Percentiles rank a stretch among this genome's conserved stretches.
These are phyloP conservation scores for Solanum boliviense DNA, from an alignment of 257 asterid genomes.

Conservation along the genomic window DNA sequence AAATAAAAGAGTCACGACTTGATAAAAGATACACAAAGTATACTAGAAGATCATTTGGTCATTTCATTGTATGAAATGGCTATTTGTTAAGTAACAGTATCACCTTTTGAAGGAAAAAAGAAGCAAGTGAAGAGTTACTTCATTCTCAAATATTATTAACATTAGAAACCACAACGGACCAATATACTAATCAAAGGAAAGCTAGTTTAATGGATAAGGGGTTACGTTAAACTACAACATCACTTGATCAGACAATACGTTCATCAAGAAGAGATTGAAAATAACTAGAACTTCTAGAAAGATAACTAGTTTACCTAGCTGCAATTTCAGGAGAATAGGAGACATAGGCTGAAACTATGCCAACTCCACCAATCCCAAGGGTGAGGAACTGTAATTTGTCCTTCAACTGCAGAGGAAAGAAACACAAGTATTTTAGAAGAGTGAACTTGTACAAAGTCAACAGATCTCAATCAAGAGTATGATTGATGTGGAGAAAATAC, in stretches of 20 bases:
- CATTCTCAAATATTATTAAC: neutral
- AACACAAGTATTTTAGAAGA: neutral
- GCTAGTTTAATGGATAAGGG: neutral
- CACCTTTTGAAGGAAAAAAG: neutral
- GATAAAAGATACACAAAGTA: neutral
- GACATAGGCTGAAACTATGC: conserved; percentile 62
- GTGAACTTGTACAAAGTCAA: neutral
- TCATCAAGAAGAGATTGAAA: neutral
- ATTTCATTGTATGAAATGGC: neutral
- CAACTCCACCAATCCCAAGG: conserved; percentile 69
- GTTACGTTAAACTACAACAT: neutral
- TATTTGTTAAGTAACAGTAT: neutral
- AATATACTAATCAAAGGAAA: neutral
- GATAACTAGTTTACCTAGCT: conserved; percentile 37
- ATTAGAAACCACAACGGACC: neutral
- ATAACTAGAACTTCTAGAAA: neutral
- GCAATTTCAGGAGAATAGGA: conserved; percentile 84
- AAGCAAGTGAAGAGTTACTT: neutral
- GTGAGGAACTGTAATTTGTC: conserved; percentile 66
- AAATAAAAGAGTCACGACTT: neutral
- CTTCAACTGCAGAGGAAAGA: conserved; percentile 50
- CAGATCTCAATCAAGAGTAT: neutral
- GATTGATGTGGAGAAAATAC: neutral
- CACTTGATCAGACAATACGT: neutral
- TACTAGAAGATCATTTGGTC: neutral